phyloP scores from a whole-genome alignment of 352 stramenopile species.

The Peronospora destructor region DNA sequence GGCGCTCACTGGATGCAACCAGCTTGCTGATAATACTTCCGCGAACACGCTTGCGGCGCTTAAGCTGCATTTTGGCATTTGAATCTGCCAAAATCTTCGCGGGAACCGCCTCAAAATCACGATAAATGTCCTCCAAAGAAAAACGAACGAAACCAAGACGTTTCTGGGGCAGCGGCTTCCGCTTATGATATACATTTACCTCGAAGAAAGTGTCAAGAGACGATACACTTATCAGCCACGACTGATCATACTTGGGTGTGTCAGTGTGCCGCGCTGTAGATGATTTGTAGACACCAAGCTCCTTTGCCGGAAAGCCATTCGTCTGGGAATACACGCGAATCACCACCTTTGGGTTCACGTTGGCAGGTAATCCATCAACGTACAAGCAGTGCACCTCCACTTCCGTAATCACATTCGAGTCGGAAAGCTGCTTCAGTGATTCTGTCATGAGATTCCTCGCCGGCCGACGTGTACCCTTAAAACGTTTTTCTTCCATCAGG shows the following conservation, averaged over 20 bases:
- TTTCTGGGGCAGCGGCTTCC: constrained; percentile 81
- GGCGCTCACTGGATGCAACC: constrained; percentile 28
- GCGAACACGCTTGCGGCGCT: constrained; percentile 66
- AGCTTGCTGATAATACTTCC: constrained; percentile 78
- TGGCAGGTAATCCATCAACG: constrained; percentile 60
- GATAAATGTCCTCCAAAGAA: constrained; percentile 83
- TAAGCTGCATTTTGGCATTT: constrained; percentile 67
- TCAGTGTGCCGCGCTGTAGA: constrained; percentile 54
- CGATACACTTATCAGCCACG: constrained; percentile 67
- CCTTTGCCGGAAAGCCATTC: constrained; percentile 34
- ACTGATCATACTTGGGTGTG: constrained; percentile 76
- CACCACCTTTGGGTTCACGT: constrained; percentile 62
- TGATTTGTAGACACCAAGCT: constrained; percentile 65
- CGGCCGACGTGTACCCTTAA: constrained; percentile 66
- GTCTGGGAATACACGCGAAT: constrained; percentile 56
- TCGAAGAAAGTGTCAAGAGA: constrained; percentile 76
- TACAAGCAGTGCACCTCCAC: constrained; percentile 72
- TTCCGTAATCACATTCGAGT: constrained; percentile 84
- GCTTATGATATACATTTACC: constrained; percentile 77
- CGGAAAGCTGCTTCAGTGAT: constrained; percentile 62
- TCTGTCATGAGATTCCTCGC: constrained; percentile 51
- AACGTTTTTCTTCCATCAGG: constrained; percentile 74
- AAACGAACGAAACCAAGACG: constrained; percentile 60
- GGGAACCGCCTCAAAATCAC: constrained; percentile 68
- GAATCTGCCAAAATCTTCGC: constrained; percentile 62